These are phyloP conservation scores for Rubroshorea leprosula DNA, from an alignment of 345 rosid species.

Conservation along the genomic window DNA sequence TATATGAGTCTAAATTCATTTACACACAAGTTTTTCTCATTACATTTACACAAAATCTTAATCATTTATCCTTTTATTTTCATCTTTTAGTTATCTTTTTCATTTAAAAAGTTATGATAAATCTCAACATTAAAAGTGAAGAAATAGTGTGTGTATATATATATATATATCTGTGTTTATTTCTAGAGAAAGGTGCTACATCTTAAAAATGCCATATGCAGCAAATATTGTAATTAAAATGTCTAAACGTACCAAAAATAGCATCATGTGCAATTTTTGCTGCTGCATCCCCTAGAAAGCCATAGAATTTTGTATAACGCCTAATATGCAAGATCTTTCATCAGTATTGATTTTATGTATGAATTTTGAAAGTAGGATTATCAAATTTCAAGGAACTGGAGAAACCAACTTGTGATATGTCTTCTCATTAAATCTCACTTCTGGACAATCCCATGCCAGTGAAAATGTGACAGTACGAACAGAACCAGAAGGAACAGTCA, in stretches of 20 bases:
- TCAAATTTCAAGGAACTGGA: background rate
- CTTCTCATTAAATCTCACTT: slow-evolving; percentile 57
- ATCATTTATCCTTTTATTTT: too few relatives aligned
- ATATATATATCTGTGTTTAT: too few relatives aligned
- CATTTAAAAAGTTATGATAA: too few relatives aligned
- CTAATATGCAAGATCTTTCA: slow-evolving; percentile 27
- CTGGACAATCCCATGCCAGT: slow-evolving; percentile 94
- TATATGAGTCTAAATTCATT: too few relatives aligned
- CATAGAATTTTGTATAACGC: slow-evolving; percentile 88
- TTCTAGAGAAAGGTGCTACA: too few relatives aligned
- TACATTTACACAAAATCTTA: too few relatives aligned
- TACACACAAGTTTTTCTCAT: too few relatives aligned
- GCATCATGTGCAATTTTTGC: slow-evolving; percentile 77
- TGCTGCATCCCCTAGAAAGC: slow-evolving; percentile 72
- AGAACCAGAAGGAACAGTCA: slow-evolving; percentile 62
- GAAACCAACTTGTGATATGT: slow-evolving; percentile 67
- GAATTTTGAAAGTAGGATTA: background rate
- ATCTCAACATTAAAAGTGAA: too few relatives aligned
- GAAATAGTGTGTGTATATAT: too few relatives aligned
- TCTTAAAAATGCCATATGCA: too few relatives aligned
- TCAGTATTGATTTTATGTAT: slow-evolving; percentile 1
- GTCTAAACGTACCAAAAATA: slow-evolving; percentile 45
- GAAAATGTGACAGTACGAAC: slow-evolving; percentile 67
- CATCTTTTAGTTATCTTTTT: too few relatives aligned
- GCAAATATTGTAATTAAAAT: too few relatives aligned